phyloP scores from a whole-genome alignment of 1,139 yeast species.

The Nadsonia commutata region DNA sequence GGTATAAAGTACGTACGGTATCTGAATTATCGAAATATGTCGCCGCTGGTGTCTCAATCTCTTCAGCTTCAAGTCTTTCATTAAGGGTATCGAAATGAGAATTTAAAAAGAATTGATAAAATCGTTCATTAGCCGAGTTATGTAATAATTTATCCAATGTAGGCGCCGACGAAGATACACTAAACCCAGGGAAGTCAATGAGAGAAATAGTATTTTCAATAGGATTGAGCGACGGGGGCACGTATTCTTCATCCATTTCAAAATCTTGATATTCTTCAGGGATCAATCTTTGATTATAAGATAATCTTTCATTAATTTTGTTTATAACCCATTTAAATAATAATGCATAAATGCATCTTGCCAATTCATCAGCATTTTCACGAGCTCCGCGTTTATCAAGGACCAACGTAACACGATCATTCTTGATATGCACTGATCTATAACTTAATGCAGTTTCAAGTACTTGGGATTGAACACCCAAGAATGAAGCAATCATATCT shows the following conservation, averaged over 20 bases:
- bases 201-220: slow-evolving; percentile 25
- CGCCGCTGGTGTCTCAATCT: slow-evolving; percentile 23
- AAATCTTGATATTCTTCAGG: slow-evolving; percentile 8
- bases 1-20: slow-evolving; percentile 23
- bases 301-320: slow-evolving; percentile 22
- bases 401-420: slow-evolving; percentile 28
- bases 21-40: slow-evolving; percentile 29
- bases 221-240: slow-evolving; percentile 13
- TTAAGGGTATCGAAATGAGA: slow-evolving; percentile 25
- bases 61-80: slow-evolving; percentile 26
- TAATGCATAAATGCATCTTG: slow-evolving; percentile 27
- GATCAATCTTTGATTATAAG: slow-evolving; percentile 15
- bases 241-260: slow-evolving; percentile 5
- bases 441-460: slow-evolving; percentile 25
- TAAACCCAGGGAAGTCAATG: slow-evolving; percentile 30
- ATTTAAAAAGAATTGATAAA: slow-evolving; percentile 25
- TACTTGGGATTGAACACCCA: slow-evolving; percentile 27
- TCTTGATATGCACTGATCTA: slow-evolving; percentile 25
- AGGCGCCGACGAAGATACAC: slow-evolving; percentile 22
- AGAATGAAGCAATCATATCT: slow-evolving; percentile 24
- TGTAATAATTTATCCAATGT: slow-evolving; percentile 26
- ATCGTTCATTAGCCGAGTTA: slow-evolving; percentile 28
- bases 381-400: slow-evolving; percentile 29
- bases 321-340: slow-evolving; percentile 29
- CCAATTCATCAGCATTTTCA: slow-evolving; percentile 29